Base-by-base conservation (phyloP, 768 basidiomycete species). In the Russula emetica region DNA sequence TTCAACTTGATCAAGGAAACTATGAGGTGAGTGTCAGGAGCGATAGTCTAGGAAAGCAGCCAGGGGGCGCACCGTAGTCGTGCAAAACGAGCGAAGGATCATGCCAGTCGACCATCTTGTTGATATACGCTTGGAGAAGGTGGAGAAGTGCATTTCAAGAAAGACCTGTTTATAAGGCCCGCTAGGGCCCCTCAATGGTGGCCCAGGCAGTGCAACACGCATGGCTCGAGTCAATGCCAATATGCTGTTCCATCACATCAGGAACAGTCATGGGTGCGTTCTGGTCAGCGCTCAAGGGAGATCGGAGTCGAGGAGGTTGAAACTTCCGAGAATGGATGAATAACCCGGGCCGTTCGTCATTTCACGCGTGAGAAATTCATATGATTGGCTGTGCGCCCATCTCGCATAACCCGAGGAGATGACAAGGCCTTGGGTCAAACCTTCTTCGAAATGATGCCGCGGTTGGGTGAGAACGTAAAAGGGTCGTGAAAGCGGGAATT, bases 41-140 rank as follows among this genome's bases (percentile, higher is more conserved):
- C 0, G 11, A 28, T 14, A 28, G n/a, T 16, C 2, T 4, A 22
- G 36, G 4, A 54, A 4, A 6, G 26, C 9, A 26, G 28, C 20
- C 30, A 34, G 32, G 22, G 13, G 18, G 54, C 58, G 58, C 18
- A 64, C 63, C 22, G 47, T 34, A 64, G 36, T 64, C 63, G 10
- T 40, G 13, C 2, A 38, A n/a, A 7, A 60, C 1, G 45, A 55
- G 28, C 40, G 20, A 2, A 6, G 58, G 47, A 32, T 64, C 30
- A 4, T 60, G 44, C 58, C 58, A 64, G 58, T 60, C 44, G 44
- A 60, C 58, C 63, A 64, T 64, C n/a, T 50, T 44, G 63, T 18
- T 50, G 24, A 24, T 38, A n/a, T n/a, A 13, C 3, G 16, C 22
- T n/a, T 1, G 44, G 22, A 53, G 51, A 14, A 36, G 58, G 49